Evolutionary conservation across 768 basidiomycete species (phyloP).

Genomic region (Naganishia randhawae): DNA sequence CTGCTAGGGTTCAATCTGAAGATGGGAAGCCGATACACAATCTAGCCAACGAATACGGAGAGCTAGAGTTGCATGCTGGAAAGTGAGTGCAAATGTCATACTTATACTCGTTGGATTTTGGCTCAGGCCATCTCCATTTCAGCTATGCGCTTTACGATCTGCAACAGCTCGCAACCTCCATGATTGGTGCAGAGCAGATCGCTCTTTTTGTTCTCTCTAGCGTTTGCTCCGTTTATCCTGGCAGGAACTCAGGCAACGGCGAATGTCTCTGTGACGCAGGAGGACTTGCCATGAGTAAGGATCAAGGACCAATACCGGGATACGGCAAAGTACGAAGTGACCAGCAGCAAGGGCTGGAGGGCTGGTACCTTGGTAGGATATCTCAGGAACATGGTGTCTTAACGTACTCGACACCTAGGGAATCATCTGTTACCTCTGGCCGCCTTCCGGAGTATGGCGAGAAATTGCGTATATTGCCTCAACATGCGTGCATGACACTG

Average conservation of each 20-base stretch:
- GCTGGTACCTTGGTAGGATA: slow-evolving; percentile 49
- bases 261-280: slow-evolving; percentile 68
- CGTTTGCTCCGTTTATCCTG: slow-evolving; percentile 75
- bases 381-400: slow-evolving; percentile 70
- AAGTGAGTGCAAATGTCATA: slow-evolving; percentile 15
- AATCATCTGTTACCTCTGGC: not conserved
- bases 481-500: slow-evolving; percentile 79
- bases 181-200: slow-evolving; percentile 60
- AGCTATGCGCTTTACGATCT: slow-evolving; percentile 61
- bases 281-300: slow-evolving; percentile 81
- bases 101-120: not conserved
- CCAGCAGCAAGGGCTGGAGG: slow-evolving; percentile 56
- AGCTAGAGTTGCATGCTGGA: slow-evolving; percentile 68
- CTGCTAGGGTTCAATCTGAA: slow-evolving; percentile 51
- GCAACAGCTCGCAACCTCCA: slow-evolving; percentile 72
- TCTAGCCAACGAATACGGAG: slow-evolving; percentile 18
- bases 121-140: too few relatives aligned
- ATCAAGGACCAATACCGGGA: slow-evolving; percentile 67
- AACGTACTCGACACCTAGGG: slow-evolving; percentile 24
- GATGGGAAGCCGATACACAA: not conserved
- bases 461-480: slow-evolving; percentile 68
- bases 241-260: slow-evolving; percentile 56
- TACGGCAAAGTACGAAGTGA: slow-evolving; percentile 66
- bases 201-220: slow-evolving; percentile 68
- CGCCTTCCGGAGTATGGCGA: slow-evolving; percentile 58